Evolutionary conservation across 192 early-diverging fungal genomes (phyloP).

Genomic region (Coemansia sp.): DNA sequence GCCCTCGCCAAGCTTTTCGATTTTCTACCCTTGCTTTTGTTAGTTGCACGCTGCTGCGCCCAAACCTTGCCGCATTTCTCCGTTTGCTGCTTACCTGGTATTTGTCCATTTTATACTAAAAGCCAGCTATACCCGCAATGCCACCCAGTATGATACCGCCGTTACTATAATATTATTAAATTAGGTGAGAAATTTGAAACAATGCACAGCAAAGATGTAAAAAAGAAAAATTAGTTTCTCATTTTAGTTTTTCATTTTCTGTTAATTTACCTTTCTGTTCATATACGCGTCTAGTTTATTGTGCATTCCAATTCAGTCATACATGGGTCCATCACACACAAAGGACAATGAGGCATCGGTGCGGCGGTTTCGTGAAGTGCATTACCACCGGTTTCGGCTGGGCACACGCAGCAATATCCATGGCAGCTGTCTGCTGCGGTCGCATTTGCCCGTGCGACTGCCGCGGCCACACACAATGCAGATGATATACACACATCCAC

Average conservation of each 20-base stretch:
- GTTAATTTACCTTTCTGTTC: too few species aligned
- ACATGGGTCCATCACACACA: slow-evolving; percentile 7
- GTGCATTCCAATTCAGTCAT: too few species aligned
- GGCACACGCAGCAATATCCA: slow-evolving; percentile 53
- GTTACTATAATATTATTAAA: not conserved
- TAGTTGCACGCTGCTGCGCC: too few species aligned
- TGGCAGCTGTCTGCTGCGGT: slow-evolving; percentile 43
- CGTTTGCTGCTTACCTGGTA: slow-evolving; percentile 55
- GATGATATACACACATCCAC: slow-evolving; percentile 41
- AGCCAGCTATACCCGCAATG: not conserved
- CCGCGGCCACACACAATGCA: slow-evolving; percentile 54
- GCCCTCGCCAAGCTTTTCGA: slow-evolving; percentile 97
- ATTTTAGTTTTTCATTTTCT: not conserved
- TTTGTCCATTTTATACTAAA: slow-evolving; percentile 56
- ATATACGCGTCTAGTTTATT: too few species aligned
- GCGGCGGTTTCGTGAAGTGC: slow-evolving; percentile 51
- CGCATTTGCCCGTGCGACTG: slow-evolving; percentile 45
- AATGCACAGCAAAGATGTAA: not conserved
- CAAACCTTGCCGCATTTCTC: too few species aligned
- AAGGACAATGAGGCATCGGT: slow-evolving; percentile 8
- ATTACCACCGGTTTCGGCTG: slow-evolving; percentile 49
- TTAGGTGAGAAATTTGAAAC: not conserved
- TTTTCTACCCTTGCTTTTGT: slow-evolving; percentile 65
- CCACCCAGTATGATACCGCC: too few species aligned
- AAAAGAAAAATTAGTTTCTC: not conserved